Conservation (phyloP, 495 filamentous ascomycete species). For the Lasiosphaeriaceae sp. region DNA sequence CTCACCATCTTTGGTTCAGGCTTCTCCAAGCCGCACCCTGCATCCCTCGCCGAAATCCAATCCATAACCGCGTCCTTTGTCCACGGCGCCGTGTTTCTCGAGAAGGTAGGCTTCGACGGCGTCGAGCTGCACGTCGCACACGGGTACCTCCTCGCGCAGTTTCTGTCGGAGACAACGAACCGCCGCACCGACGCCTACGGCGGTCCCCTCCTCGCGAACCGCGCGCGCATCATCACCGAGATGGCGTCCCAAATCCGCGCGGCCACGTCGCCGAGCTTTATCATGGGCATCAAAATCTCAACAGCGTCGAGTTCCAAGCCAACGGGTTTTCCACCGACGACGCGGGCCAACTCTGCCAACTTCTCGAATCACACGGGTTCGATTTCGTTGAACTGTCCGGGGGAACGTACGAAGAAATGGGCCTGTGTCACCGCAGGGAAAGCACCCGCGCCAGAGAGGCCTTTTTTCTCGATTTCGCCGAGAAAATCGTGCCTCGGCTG, state of each 20-base stretch:
- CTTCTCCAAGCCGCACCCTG: constrained; percentile 30
- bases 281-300: constrained; percentile 64
- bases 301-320: constrained; percentile 63
- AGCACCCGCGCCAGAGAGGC: constrained; percentile 55
- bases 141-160: constrained; percentile 69
- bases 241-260: constrained; percentile 47
- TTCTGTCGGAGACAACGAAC: constrained; percentile 59
- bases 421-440: constrained; percentile 50
- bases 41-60: constrained; percentile 48
- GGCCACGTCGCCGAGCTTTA: constrained; percentile 43
- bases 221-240: constrained; percentile 53
- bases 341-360: constrained; percentile 48
- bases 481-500: constrained; percentile 53
- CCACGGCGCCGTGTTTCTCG: constrained; percentile 52
- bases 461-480: constrained; percentile 65
- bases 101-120: constrained; percentile 58
- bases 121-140: constrained; percentile 55
- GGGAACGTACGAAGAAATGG: constrained; percentile 58
- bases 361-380: constrained; percentile 52
- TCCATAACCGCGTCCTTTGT: constrained; percentile 49
- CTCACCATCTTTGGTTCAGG: constrained; percentile 14
- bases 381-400: constrained; percentile 65
- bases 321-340: constrained; percentile 56
- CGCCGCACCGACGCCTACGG: constrained; percentile 60
- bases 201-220: constrained; percentile 48